phyloP scores from a whole-genome alignment of 345 rosid species.

The Citrus unshiu region DNA sequence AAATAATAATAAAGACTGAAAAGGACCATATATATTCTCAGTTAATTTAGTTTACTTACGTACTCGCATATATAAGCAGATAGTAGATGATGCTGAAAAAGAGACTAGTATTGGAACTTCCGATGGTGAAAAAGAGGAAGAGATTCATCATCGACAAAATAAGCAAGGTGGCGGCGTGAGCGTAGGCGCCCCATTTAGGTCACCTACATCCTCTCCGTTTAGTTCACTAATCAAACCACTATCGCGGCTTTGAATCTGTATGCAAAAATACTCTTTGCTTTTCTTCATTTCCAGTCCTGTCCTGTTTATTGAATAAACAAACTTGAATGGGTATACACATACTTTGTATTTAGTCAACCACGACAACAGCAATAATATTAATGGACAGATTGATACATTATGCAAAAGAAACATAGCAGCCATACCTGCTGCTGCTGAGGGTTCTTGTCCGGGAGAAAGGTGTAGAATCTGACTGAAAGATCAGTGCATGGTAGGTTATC shows the following conservation, averaged over 20 bases:
- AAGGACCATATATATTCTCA: too few relatives aligned
- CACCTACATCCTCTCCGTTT: slow-evolving; percentile 19
- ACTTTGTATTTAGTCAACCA: not conserved
- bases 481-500: too few relatives aligned
- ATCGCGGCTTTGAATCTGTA: slow-evolving; percentile 18
- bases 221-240: slow-evolving; percentile 12
- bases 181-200: not conserved
- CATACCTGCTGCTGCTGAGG: too few relatives aligned
- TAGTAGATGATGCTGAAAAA: slow-evolving; percentile 52
- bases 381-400: not conserved
- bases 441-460: too few relatives aligned
- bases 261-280: not conserved
- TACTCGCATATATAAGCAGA: slow-evolving; percentile 7
- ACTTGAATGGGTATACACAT: not conserved
- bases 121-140: slow-evolving; percentile 4
- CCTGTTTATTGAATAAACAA: not conserved
- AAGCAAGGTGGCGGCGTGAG: not conserved
- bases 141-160: not conserved
- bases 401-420: not conserved
- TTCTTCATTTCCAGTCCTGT: not conserved
- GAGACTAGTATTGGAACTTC: slow-evolving; percentile 26
- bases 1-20: too few relatives aligned
- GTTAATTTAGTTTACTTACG: too few relatives aligned
- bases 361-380: not conserved
- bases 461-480: too few relatives aligned